Percentiles rank a stretch among this genome's conserved stretches.
phyloP scores from a whole-genome alignment of 371 early-diverging fungal species.

The Zancudomyces culisetae region DNA sequence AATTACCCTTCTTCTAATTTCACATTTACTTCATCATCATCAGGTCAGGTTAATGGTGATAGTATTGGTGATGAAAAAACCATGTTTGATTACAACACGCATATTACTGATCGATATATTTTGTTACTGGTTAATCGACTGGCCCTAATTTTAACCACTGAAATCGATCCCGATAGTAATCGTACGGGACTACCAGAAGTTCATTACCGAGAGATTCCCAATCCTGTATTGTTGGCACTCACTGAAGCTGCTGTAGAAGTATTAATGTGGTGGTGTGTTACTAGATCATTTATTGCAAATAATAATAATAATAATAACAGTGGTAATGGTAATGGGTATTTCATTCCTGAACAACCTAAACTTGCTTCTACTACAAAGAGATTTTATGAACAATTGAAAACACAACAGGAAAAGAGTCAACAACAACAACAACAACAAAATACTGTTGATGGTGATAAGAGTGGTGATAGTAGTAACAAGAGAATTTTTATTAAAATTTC shows the following conservation, averaged over 20 bases:
- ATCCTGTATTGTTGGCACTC: conserved; percentile 45
- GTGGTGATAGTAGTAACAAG: not conserved
- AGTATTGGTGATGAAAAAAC: not conserved
- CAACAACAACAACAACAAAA: not conserved
- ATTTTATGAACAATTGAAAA: no score
- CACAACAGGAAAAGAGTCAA: not conserved
- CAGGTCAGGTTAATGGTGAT: not conserved
- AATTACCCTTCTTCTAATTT: not conserved
- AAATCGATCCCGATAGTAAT: conserved; percentile 19
- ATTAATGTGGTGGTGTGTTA: conserved; percentile 28
- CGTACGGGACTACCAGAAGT: conserved; percentile 42
- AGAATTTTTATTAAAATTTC: not conserved
- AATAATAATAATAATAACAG: no score
- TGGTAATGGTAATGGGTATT: no score
- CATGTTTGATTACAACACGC: conserved; percentile 1
- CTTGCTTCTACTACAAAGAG: not conserved
- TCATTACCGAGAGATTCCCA: conserved; percentile 58
- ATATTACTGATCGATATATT: conserved; percentile 4
- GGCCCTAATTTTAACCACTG: conserved; percentile 8
- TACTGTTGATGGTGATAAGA: not conserved
- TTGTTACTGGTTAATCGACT: conserved; percentile 9
- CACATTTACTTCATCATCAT: not conserved
- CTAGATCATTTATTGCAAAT: conserved; percentile 5
- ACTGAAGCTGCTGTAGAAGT: conserved; percentile 46
- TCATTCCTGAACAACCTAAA: not conserved